Evolutionary conservation across 768 basidiomycete genomes (phyloP).

Genomic region (Leccinum imitatum): DNA sequence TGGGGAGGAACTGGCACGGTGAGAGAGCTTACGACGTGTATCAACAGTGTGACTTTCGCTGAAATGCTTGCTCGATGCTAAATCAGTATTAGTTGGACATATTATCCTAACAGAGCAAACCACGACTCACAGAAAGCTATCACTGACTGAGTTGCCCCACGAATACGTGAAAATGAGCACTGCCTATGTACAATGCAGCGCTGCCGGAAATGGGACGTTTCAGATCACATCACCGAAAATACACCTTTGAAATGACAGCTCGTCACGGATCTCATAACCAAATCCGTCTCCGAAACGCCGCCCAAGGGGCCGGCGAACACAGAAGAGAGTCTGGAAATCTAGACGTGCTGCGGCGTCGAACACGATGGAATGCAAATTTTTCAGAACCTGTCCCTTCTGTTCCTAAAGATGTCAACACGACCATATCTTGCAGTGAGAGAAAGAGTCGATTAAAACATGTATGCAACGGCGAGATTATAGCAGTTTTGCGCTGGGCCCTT

Average conservation of each 20-base stretch:
- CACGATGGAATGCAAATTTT: constrained; percentile 70
- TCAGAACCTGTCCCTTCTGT: constrained; percentile 85
- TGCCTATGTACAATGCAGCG: constrained; percentile 7
- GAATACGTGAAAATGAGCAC: constrained; percentile 24
- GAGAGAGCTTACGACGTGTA: constrained; percentile 39
- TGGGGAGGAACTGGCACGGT: constrained; percentile 61
- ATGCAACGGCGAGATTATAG: constrained; percentile 67
- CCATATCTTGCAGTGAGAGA: constrained; percentile 5
- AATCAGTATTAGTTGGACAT: background rate
- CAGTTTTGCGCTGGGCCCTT: constrained; percentile 63
- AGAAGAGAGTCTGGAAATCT: constrained; percentile 53
- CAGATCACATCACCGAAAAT: constrained; percentile 79
- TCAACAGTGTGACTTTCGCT: constrained; percentile 78
- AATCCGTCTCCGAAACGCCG: constrained; percentile 83
- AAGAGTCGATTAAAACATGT: constrained; percentile 51
- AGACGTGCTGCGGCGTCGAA: constrained; percentile 47
- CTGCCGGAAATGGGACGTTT: constrained; percentile 42
- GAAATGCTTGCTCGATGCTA: constrained; percentile 73
- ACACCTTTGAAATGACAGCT: constrained; percentile 64
- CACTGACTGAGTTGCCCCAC: constrained; percentile 59
- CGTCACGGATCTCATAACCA: constrained; percentile 85
- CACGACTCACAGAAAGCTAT: constrained; percentile 46
- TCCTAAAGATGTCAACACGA: constrained; percentile 11
- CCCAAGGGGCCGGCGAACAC: constrained; percentile 81
- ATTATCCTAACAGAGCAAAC: background rate